Evolutionary conservation across 352 stramenopile species (phyloP).

Genomic region (Achlya hypogyna): DNA sequence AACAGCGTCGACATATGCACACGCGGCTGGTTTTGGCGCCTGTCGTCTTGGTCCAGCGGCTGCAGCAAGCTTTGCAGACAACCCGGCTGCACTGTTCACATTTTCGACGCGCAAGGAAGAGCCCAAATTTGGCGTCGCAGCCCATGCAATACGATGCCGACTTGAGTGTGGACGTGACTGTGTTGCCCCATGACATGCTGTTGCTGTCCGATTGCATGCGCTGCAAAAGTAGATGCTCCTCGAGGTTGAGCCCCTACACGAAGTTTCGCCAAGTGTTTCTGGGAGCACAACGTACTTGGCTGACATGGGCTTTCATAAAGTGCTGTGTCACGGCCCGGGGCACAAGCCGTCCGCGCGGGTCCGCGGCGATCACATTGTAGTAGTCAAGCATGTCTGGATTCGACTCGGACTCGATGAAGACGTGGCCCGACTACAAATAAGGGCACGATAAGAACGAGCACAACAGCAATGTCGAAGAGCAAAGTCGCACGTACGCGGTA

Average conservation of each 20-base stretch:
- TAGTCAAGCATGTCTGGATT: slow-evolving; percentile 12
- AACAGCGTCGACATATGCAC: slow-evolving; percentile 2
- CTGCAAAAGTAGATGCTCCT: slow-evolving; percentile 8
- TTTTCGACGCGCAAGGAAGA: background rate
- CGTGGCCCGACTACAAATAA: slow-evolving; percentile 13
- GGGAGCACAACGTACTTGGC: background rate
- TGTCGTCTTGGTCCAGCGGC: background rate
- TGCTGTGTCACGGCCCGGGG: background rate
- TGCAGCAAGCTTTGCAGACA: slow-evolving; percentile 14
- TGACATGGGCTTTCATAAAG: slow-evolving; percentile 9
- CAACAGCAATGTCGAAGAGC: background rate
- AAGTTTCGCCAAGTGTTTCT: background rate
- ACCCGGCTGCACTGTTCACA: slow-evolving; percentile 2
- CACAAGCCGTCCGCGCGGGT: background rate
- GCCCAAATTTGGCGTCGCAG: slow-evolving; percentile 12
- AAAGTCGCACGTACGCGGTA: slow-evolving; percentile 4
- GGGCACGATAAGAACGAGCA: background rate
- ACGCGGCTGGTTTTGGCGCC: background rate
- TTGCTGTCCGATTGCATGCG: background rate
- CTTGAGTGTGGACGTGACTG: background rate
- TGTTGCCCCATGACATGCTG: background rate
- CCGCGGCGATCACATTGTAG: slow-evolving; percentile 11
- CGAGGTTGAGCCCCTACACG: background rate
- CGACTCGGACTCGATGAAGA: slow-evolving; percentile 7
- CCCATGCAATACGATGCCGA: background rate